A percentile compares a stretch with the other conserved stretches of the same genome.
Conservation (phyloP, 305 asterid genomes). For the Plantago rigida region DNA sequence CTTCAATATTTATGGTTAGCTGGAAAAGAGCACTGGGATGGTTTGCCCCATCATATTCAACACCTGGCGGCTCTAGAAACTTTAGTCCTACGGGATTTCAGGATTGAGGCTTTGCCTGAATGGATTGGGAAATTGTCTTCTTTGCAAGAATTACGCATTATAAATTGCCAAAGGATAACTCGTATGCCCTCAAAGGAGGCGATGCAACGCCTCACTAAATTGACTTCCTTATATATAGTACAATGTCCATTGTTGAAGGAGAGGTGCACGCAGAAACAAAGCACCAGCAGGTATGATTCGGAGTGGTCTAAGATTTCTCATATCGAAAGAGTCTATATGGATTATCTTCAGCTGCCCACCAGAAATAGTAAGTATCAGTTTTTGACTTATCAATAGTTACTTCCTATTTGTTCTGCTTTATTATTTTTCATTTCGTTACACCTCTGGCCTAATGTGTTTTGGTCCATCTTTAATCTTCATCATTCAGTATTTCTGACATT, state of each 20-base stretch:
- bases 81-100: background rate
- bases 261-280: background rate
- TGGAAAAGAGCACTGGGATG: constrained; percentile 21
- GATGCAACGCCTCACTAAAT: constrained; percentile 22
- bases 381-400: too few relatives aligned
- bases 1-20: background rate
- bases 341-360: background rate
- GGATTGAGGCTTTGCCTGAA: constrained; percentile 26
- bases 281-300: background rate
- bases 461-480: too few relatives aligned
- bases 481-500: too few relatives aligned
- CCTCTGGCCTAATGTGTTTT: too few relatives aligned
- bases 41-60: constrained; percentile 23
- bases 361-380: background rate
- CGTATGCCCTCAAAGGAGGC: constrained; percentile 6
- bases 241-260: background rate
- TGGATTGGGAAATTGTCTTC: constrained; percentile 24
- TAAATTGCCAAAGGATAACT: background rate
- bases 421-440: too few relatives aligned
- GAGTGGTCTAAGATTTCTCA: background rate
- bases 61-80: constrained; percentile 5
- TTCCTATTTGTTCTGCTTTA: too few relatives aligned
- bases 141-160: background rate
- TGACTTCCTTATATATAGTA: background rate
- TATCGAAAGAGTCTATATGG: background rate